Base-by-base conservation (phyloP, 805 yeast species). In the Kodamaea fukazawae region DNA sequence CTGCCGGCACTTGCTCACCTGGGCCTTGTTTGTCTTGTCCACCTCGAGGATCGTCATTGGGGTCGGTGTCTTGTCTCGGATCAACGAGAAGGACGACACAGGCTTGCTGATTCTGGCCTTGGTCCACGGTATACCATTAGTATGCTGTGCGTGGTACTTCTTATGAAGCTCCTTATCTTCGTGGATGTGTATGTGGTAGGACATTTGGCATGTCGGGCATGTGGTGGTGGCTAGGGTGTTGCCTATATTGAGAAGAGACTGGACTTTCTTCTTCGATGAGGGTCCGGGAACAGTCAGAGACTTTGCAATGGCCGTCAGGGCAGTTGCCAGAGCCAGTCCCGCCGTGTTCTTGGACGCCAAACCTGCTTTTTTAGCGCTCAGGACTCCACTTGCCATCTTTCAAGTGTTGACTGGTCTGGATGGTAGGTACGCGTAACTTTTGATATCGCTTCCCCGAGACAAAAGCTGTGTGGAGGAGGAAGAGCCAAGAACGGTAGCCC, bases 141-240 rank as follows among this genome's bases (percentile, higher is more conserved):
- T 38, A 32, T 73, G 75, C 17, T 61, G 49, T 15, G 57, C 56
- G 52, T 83, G 91, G 53, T 73, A 79, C 42, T 62, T 70, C 2
- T 61, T 51, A 47, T 83, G 91, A 4, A 68, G 34, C 16, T 61
- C 58, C n/a, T 53, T 51, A 40, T 79, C 85, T 8, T 60, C 46
- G 6, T 57, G 53, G 5, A 73, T 43, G 41, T 70, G 65, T 7
- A 62, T 58, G 26, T 64, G 48, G 48, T 71, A 80, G 3, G 79
- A 61, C 83, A 80, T 77, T 4, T 73, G 73, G 57, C 86, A 80
- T 17, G 58, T 59, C 4, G 56, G 43, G 46, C 86, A 79, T 0
- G 74, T 67, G 1, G 46, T 46, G n/a, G 31, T 31, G 12, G 34
- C 29, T 28, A 39, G 9, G 9, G 41, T 38, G 17, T 33, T 29